Evolutionary conservation across 306 rosid species (phyloP).

Genomic region (Rosa persica): DNA sequence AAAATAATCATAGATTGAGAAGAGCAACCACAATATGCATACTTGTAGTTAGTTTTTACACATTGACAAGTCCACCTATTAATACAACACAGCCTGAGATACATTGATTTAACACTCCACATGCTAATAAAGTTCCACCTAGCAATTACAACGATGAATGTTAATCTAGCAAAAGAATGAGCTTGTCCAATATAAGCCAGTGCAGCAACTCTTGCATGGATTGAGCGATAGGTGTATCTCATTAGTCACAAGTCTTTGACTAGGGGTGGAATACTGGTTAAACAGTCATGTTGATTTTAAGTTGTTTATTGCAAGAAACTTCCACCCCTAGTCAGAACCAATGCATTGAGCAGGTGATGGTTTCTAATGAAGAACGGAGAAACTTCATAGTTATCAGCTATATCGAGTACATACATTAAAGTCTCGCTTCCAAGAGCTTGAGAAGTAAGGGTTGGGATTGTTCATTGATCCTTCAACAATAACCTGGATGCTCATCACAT

Average conservation of each 20-base stretch:
- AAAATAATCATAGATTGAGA: no score
- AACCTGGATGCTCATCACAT: conserved; percentile 94
- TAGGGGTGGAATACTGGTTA: background rate
- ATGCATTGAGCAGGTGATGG: conserved; percentile 8
- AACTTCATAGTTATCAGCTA: conserved; percentile 17
- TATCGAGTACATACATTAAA: conserved; percentile 56
- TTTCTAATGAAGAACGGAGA: conserved; percentile 11
- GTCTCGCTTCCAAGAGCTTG: conserved; percentile 93
- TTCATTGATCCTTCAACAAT: conserved; percentile 97
- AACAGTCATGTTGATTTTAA: background rate
- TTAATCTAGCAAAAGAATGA: no score
- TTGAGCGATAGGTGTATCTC: background rate
- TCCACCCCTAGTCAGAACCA: background rate
- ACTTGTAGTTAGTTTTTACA: no score
- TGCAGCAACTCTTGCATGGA: no score
- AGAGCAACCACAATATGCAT: no score
- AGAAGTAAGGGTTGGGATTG: conserved; percentile 87
- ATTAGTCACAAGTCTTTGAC: background rate
- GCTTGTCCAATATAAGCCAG: no score
- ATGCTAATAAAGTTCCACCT: no score
- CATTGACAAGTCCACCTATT: no score
- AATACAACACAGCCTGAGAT: no score
- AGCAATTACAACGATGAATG: no score
- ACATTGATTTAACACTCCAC: no score
- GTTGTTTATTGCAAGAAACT: background rate